phyloP scores from a whole-genome alignment of 2,329 filamentous ascomycete genomes.

The Pyrenochaeta sp. region DNA sequence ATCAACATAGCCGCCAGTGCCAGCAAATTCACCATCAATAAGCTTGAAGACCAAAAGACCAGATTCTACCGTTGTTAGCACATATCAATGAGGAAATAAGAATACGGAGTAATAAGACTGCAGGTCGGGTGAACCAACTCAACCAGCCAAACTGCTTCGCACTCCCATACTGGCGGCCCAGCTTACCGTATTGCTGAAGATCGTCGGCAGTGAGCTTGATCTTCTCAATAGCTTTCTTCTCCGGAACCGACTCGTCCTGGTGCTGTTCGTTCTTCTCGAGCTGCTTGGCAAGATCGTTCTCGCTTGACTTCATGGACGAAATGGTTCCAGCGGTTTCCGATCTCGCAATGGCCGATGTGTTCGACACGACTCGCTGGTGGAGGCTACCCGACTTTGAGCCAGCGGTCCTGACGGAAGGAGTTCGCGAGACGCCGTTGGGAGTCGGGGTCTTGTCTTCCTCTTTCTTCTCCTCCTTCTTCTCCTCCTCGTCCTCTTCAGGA shows the following conservation, averaged over 20 bases:
- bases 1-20: constrained; percentile 79
- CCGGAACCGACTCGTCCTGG: constrained; percentile 56
- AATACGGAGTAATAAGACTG: constrained; percentile 24
- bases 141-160: constrained; percentile 24
- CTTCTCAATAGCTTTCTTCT: constrained; percentile 71
- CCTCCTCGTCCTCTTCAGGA: constrained; percentile 79
- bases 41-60: constrained; percentile 95
- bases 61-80: constrained; percentile 68
- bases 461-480: constrained; percentile 55
- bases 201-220: constrained; percentile 80
- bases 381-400: constrained; percentile 21
- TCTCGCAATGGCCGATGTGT: constrained; percentile 29
- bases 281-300: constrained; percentile 53
- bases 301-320: constrained; percentile 49
- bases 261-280: constrained; percentile 57
- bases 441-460: constrained; percentile 42
- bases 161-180: constrained; percentile 18
- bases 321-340: constrained; percentile 51
- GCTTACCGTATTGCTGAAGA: constrained; percentile 75
- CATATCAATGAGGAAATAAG: constrained; percentile 7
- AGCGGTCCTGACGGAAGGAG: constrained; percentile 27
- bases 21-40: constrained; percentile 84
- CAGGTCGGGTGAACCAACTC: constrained; percentile 33
- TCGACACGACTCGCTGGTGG: constrained; percentile 27
- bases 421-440: constrained; percentile 28